These are phyloP conservation scores for Lunasporangiospora selenospora DNA, from an alignment of 192 early-diverging fungal species.

Conservation along the genomic window DNA sequence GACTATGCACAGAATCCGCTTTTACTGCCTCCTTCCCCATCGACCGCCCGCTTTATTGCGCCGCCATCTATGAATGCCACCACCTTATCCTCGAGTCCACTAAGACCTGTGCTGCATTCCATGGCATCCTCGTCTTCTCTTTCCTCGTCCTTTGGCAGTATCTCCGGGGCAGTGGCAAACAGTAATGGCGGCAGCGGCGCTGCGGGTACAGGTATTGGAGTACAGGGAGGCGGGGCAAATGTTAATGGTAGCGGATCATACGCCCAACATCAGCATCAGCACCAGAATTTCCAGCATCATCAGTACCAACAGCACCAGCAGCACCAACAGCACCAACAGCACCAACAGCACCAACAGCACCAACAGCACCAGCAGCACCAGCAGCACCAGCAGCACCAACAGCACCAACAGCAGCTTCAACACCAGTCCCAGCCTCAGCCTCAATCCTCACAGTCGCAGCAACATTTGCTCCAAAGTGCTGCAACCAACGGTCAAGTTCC, in stretches of 20 bases:
- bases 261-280: no score
- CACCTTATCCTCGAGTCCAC: conserved; percentile 32
- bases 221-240: no score
- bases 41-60: conserved; percentile 36
- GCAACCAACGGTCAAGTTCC: background rate
- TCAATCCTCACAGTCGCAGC: no score
- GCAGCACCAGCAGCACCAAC: no score
- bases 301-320: conserved; percentile 10
- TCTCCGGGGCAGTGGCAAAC: conserved; percentile 11
- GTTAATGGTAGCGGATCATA: no score
- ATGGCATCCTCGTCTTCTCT: conserved; percentile 44
- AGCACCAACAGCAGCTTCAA: no score
- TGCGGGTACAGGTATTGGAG: no score
- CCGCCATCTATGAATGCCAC: conserved; percentile 27
- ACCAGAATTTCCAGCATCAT: no score
- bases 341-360: conserved; percentile 9
- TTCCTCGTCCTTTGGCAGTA: conserved; percentile 37
- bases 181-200: no score
- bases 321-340: conserved; percentile 13
- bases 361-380: no score
- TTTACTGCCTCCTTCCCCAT: conserved; percentile 41
- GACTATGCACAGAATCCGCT: conserved; percentile 38
- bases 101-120: conserved; percentile 31
- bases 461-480: no score
- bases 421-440: no score